Evolutionary conservation across 805 yeast genomes (phyloP), one percentile per base, ranked within the genome.

Genomic region (Sugiyamaella boreocaroliniensis): DNA sequence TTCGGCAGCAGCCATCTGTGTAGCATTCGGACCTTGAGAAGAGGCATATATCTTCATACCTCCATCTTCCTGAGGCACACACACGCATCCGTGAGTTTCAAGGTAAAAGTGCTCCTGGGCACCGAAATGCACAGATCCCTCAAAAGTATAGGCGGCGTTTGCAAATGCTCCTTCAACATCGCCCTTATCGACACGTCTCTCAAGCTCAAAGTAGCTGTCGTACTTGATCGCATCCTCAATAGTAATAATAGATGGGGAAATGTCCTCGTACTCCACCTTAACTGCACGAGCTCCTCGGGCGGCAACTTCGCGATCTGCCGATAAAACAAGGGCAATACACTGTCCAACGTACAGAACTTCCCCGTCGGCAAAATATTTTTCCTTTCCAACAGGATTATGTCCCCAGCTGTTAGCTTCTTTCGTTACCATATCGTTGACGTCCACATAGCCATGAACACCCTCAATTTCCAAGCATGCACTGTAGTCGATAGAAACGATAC

Each of bases 81-180:
- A 75, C 6, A 75, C 48, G 55, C 73, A 67, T 40, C 75, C 76
- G 50, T 75, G 78, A 6, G 78, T 68, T 59, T 76, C 79, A 29
- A 75, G 68, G 57, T 75, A 75, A 58, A 75, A 75, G 64, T 75
- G 79, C 55, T 75, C 79, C 53, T 75, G 79, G 1, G 78, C 75
- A 5, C 78, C 77, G 52, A 73, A 64, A 51, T 76, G 63, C 10
- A 69, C 63, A 8, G 61, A 53, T 14, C 75, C 76, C 54, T 71
- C 74, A 55, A 75, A 64, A 29, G 60, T 60, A 55, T 73, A 61
- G 14, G 64, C 63, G 3, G 72, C 63, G 14, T 52, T 45, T 15
- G 54, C 57, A 58, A 74, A 71, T 4, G 72, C 76, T 20, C 58
- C 57, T 20, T 69, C 72, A 60, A 71, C 67, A 53, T 73, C 76